Evolutionary conservation across 345 rosid genomes (phyloP), one percentile per base, ranked within the genome.

Genomic region (Rubroshorea leprosula): DNA sequence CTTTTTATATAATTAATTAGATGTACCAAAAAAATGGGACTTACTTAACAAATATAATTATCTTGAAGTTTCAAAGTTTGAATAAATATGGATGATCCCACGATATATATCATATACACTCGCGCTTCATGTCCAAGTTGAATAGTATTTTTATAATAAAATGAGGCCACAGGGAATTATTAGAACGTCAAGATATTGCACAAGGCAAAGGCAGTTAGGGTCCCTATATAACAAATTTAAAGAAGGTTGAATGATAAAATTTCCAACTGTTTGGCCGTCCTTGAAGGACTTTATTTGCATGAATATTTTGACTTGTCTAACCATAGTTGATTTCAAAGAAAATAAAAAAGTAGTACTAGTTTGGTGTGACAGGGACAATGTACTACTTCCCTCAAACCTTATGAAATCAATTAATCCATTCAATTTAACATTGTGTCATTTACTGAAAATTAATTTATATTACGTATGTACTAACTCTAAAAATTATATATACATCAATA

Each of bases 281-380:
- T 8, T 4, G 8, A 3, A 27, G 31, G 31, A 27, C 4, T 3
- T 4, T 3, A 27, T 27, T 27, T 27, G 4, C 31, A 27, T 8
- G 31, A 27, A 58, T 44, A 57, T 49, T 63, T 54, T 68, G 61
- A 68, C 62, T 68, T 48, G 65, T 55, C 57, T 59, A 55, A 54
- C 22, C 17, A 15, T 14, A 45, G 51, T 24, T 6, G 49, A 50
- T 29, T 54, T 26, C 45, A 51, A 15, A 63, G 56, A 62, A 23
- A 27, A 24, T 50, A 57, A 24, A 55, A 18, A 62, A 48, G n/a
- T n/a, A n/a, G n/a, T n/a, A n/a, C n/a, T n/a, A n/a, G n/a, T n/a
- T n/a, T n/a, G n/a, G n/a, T n/a, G n/a, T n/a, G n/a, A n/a, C n/a
- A n/a, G n/a, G n/a, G n/a, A n/a, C n/a, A n/a, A n/a, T n/a, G n/a